A percentile compares a stretch with the other conserved stretches of the same genome.
phyloP scores from a whole-genome alignment of 257 asterid species.

The Ilex aquifolium region DNA sequence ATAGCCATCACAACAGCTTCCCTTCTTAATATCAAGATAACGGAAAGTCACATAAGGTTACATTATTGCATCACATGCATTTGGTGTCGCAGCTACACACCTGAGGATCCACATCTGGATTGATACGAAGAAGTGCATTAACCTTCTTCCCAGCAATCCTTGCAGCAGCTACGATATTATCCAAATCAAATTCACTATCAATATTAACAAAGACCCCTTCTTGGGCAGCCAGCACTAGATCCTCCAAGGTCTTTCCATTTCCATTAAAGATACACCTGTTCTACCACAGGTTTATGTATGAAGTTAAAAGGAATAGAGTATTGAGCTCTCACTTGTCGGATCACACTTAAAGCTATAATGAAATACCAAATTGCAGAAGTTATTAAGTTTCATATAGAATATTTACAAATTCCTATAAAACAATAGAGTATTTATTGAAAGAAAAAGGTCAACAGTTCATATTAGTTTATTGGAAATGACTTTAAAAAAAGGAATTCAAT shows the following conservation, averaged over 20 bases:
- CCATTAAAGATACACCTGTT: constrained; percentile 92
- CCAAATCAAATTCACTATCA: constrained; percentile 93
- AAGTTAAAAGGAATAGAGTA: not conserved
- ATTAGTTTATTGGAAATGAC: too few relatives aligned
- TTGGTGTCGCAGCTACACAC: constrained; percentile 27
- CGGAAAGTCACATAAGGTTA: not conserved
- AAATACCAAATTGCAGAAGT: not conserved
- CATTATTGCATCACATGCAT: not conserved
- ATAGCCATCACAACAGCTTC: too few relatives aligned
- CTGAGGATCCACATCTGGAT: constrained; percentile 99
- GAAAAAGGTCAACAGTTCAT: not conserved
- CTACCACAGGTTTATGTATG: constrained; percentile 1
- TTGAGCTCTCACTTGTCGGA: not conserved
- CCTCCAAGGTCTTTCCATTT: constrained; percentile 83
- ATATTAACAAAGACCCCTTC: constrained; percentile 85
- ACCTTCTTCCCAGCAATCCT: constrained; percentile 78
- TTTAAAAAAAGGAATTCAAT: too few relatives aligned
- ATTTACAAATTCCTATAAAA: too few relatives aligned
- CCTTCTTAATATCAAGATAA: too few relatives aligned
- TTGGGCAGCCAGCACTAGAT: constrained; percentile 85
- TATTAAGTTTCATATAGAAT: not conserved
- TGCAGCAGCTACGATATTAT: constrained; percentile 77
- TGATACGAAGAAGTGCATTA: constrained; percentile 77
- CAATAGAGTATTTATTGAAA: too few relatives aligned
- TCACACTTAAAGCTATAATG: not conserved